Conservation (phyloP, 345 rosid species). For the Noccaea bulbosa region DNA sequence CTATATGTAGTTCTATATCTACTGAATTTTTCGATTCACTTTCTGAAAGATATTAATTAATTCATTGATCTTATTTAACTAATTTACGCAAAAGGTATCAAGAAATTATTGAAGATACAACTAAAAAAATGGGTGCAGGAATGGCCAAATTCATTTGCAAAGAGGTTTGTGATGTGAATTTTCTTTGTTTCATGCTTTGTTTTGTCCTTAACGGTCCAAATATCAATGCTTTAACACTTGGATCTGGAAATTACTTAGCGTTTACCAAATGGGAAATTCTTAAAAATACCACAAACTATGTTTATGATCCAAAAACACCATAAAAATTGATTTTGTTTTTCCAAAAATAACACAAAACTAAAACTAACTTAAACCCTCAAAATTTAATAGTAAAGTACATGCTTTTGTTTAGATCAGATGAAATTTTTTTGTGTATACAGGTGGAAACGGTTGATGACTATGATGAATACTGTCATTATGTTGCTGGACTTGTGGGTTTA, state of each 20-base stretch:
- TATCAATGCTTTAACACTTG: no score
- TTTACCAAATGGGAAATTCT: no score
- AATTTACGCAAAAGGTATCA: slow-evolving; percentile 56
- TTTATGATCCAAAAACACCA: no score
- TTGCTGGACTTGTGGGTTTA: slow-evolving; percentile 88
- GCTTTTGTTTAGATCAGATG: neutral
- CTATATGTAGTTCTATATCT: neutral
- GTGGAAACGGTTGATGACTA: slow-evolving; percentile 86
- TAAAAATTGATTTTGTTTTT: no score
- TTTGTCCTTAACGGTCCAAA: no score
- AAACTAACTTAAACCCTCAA: neutral
- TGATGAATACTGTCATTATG: slow-evolving; percentile 95
- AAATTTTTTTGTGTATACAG: slow-evolving; percentile 45
- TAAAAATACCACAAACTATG: no score
- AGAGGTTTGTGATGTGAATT: slow-evolving; percentile 58
- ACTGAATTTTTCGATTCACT: neutral
- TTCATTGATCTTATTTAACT: neutral
- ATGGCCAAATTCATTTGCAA: slow-evolving; percentile 88
- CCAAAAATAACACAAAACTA: no score
- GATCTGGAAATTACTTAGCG: no score
- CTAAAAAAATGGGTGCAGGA: slow-evolving; percentile 87
- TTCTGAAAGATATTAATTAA: neutral
- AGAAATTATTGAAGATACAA: slow-evolving; percentile 74
- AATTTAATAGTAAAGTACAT: neutral
- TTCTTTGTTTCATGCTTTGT: neutral